These are phyloP conservation scores for Leccinum variabile DNA, from an alignment of 1,284 basidiomycete genomes.

Conservation along the genomic window DNA sequence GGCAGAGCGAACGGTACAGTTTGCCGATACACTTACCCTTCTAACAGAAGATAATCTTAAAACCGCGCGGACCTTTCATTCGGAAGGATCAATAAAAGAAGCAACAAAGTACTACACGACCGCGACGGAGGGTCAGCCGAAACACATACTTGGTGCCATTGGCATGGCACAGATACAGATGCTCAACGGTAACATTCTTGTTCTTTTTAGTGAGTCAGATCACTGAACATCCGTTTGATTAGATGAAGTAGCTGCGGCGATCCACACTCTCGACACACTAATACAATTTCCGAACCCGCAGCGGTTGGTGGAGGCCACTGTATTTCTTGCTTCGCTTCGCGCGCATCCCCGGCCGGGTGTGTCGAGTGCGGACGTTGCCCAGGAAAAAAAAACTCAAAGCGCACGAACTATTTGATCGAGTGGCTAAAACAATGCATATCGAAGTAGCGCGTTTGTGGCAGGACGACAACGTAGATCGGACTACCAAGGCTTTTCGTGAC, in stretches of 20 bases:
- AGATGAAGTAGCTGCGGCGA: conserved; percentile 80
- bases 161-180: conserved; percentile 87
- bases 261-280: conserved; percentile 84
- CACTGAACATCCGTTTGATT: not conserved
- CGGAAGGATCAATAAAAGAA: conserved; percentile 57
- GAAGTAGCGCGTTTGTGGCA: conserved; percentile 90
- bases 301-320: conserved; percentile 74
- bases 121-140: conserved; percentile 73
- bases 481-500: conserved; percentile 70
- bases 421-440: conserved; percentile 72
- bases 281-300: conserved; percentile 65
- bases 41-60: conserved; percentile 80
- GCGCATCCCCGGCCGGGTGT: conserved; percentile 78
- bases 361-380: conserved; percentile 66
- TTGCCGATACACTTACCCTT: conserved; percentile 56
- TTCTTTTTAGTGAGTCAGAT: not conserved
- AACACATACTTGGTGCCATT: conserved; percentile 76
- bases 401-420: conserved; percentile 78
- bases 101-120: conserved; percentile 75
- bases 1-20: conserved; percentile 78
- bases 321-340: conserved; percentile 87
- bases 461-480: conserved; percentile 73
- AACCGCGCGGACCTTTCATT: conserved; percentile 77
- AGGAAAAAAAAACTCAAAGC: conserved; percentile 67
- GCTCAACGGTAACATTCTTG: conserved; percentile 58